A percentile compares a stretch with the other conserved stretches of the same genome.
Conservation (phyloP, 1,139 yeast genomes). For the Entelexis sorbosivorans region DNA sequence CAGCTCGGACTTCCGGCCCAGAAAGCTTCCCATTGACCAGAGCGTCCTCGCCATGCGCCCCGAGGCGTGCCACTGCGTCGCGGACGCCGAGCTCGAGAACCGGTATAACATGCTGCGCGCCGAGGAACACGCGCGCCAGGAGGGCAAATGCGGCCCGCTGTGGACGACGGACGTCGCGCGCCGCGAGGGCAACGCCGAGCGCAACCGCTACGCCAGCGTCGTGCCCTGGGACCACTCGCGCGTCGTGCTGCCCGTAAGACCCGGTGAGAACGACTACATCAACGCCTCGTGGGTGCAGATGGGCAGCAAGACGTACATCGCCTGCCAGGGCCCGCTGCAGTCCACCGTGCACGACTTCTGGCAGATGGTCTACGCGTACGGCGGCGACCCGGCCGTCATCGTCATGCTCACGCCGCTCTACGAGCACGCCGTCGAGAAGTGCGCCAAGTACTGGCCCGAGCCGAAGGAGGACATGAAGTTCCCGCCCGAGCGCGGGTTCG, state of each 20-base stretch:
- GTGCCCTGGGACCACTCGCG: slow-evolving; percentile 51
- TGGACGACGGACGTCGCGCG: slow-evolving; percentile 21
- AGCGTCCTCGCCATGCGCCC: slow-evolving; percentile 15
- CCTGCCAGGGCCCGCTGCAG: slow-evolving; percentile 63
- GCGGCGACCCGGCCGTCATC: slow-evolving; percentile 42
- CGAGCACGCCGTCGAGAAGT: slow-evolving; percentile 53
- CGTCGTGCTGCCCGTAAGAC: slow-evolving; percentile 35
- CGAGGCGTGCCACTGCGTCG: slow-evolving; percentile 24
- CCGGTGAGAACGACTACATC: slow-evolving; percentile 34
- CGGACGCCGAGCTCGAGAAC: slow-evolving; percentile 23
- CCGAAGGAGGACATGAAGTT: slow-evolving; percentile 12
- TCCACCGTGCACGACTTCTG: slow-evolving; percentile 62
- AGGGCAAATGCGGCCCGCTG: slow-evolving; percentile 23
- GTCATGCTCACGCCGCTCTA: slow-evolving; percentile 80
- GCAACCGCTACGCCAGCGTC: slow-evolving; percentile 47
- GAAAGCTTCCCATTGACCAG: slow-evolving; percentile 18
- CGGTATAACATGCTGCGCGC: slow-evolving; percentile 24
- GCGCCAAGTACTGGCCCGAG: slow-evolving; percentile 59
- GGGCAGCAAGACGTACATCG: slow-evolving; percentile 34
- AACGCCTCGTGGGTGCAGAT: slow-evolving; percentile 39
- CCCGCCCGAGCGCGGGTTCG: slow-evolving; percentile 17
- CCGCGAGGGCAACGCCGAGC: slow-evolving; percentile 26
- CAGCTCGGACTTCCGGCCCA: slow-evolving; percentile 11
- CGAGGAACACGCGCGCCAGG: slow-evolving; percentile 25
- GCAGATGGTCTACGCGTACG: slow-evolving; percentile 58